A percentile compares a stretch with the other conserved stretches of the same genome.
Conservation (phyloP, 139 green algal species). For the Haematococcus sp. region DNA sequence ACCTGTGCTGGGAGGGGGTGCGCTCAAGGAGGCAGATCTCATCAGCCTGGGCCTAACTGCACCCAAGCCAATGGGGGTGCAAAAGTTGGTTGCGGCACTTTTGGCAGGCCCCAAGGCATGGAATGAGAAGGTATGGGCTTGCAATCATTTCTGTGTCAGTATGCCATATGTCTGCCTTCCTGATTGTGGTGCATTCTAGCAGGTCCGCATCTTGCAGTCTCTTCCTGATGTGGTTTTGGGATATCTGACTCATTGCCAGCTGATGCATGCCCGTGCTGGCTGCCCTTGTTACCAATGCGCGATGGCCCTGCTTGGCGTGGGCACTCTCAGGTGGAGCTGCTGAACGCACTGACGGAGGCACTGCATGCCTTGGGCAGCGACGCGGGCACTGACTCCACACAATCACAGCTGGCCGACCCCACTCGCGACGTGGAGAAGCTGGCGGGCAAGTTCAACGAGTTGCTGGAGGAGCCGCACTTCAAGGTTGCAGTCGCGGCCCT, state of each 20-base stretch:
- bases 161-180: no score
- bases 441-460: background rate
- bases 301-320: no score
- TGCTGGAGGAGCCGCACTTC: background rate
- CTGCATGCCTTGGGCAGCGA: background rate
- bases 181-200: no score
- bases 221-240: no score
- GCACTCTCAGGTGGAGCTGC: constrained; percentile 1
- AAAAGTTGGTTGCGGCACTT: background rate
- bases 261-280: no score
- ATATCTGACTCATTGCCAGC: no score
- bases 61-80: background rate
- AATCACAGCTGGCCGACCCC: background rate
- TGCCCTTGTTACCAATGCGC: no score
- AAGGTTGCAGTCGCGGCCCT: constrained; percentile 2
- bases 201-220: no score
- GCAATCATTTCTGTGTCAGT: no score
- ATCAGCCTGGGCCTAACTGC: background rate
- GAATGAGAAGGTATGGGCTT: constrained; percentile 12
- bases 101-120: constrained; percentile 1
- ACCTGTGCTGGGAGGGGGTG: no score
- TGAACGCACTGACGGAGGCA: background rate
- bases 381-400: background rate
- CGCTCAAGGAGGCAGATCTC: no score
- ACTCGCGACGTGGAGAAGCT: background rate